Evolutionary conservation across 1,284 basidiomycete genomes (phyloP).

Genomic region (Ganoderma sinense): DNA sequence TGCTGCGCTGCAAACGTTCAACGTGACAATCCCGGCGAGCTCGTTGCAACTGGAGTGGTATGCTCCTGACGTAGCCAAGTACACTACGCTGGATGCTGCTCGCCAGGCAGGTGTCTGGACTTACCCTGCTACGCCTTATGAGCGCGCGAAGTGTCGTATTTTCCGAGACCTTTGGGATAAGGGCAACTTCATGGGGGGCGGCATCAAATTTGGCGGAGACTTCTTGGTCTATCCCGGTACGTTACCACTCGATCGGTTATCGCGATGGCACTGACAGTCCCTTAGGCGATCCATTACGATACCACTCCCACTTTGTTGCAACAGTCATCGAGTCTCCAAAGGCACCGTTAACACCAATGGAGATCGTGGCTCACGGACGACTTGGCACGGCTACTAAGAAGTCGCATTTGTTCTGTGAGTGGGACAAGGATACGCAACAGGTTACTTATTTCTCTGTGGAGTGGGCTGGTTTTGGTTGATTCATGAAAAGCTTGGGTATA

Average conservation of each 20-base stretch:
- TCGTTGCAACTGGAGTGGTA: conserved; percentile 75
- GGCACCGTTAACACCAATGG: conserved; percentile 79
- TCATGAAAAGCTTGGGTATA: background rate
- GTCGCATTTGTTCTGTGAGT: conserved; percentile 90
- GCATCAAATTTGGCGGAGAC: conserved; percentile 94
- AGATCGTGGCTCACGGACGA: conserved; percentile 94
- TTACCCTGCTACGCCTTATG: conserved; percentile 71
- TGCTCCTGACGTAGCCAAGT: conserved; percentile 46
- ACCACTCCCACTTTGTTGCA: conserved; percentile 96
- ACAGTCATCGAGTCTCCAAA: conserved; percentile 77
- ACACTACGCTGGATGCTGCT: conserved; percentile 67
- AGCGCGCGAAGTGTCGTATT: conserved; percentile 80
- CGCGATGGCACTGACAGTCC: background rate
- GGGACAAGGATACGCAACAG: conserved; percentile 74
- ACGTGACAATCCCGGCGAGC: conserved; percentile 66
- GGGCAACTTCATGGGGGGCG: conserved; percentile 87
- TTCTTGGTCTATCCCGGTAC: conserved; percentile 95
- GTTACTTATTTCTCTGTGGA: conserved; percentile 87
- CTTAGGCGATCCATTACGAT: conserved; percentile 92
- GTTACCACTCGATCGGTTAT: conserved; percentile 33
- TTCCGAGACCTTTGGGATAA: conserved; percentile 84
- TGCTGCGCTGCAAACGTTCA: conserved; percentile 49
- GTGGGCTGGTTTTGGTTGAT: conserved; percentile 91
- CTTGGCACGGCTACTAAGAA: conserved; percentile 98
- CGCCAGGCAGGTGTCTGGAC: conserved; percentile 76